Conservation (phyloP, 1,284 basidiomycete species). For the Fomitopsis betulina region DNA sequence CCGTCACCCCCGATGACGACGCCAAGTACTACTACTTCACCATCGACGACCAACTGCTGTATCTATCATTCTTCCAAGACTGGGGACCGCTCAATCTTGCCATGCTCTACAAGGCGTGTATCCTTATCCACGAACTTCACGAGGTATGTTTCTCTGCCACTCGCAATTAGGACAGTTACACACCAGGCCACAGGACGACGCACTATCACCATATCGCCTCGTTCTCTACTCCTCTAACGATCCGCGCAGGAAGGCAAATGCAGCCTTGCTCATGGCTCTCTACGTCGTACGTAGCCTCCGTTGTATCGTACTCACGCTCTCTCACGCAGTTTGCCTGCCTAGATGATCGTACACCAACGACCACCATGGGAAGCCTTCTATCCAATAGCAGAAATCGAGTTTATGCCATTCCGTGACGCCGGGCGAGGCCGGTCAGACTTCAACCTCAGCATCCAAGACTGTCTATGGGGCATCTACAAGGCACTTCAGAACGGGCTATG, state of each 20-base stretch:
- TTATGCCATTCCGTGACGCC: conserved; percentile 95
- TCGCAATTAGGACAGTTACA: neutral
- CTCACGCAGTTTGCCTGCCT: neutral
- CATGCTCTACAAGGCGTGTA: conserved; percentile 92
- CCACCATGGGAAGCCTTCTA: conserved; percentile 95
- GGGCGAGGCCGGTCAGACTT: conserved; percentile 92
- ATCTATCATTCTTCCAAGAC: conserved; percentile 93
- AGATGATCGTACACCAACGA: conserved; percentile 93
- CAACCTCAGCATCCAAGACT: conserved; percentile 89
- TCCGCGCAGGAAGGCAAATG: conserved; percentile 88
- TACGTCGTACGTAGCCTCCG: conserved; percentile 66
- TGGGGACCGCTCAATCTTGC: conserved; percentile 93
- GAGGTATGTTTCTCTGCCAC: conserved; percentile 49
- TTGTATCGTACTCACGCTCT: conserved; percentile 1
- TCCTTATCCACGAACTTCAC: conserved; percentile 85
- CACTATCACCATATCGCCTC: conserved; percentile 63
- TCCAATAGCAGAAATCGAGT: conserved; percentile 86
- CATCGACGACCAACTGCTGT: conserved; percentile 88
- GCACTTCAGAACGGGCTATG: conserved; percentile 88
- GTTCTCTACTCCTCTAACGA: conserved; percentile 89
- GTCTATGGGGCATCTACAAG: conserved; percentile 94
- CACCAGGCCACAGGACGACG: conserved; percentile 51
- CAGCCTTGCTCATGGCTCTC: conserved; percentile 87
- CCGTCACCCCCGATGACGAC: conserved; percentile 60
- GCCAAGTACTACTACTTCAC: conserved; percentile 82